Base-by-base conservation (phyloP, 345 rosid genomes). In the Camelina hispida region DNA sequence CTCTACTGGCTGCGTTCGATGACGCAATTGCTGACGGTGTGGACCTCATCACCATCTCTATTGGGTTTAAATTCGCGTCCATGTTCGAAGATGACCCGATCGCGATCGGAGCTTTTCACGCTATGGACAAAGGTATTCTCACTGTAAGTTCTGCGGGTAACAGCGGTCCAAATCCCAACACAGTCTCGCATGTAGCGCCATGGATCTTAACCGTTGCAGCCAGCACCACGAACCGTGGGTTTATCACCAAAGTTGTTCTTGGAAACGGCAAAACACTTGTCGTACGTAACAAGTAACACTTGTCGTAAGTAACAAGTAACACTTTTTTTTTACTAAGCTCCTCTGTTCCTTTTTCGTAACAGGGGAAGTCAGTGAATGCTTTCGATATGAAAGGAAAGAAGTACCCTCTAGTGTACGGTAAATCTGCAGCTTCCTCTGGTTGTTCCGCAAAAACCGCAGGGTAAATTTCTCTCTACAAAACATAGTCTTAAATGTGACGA, bases 51-150 rank as follows among this genome's bases (percentile, higher is more conserved):
- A 37, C 86, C 20, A 28, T 83, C 25, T 86, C 87, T n/a, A 47
- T 47, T 16, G 52, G 52, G 20, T 16, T n/a, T 16, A 7, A 1
- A 16, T 16, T 7, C 52, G 12, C 78, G 4, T 0, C 0, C 1
- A 25, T 3, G 0, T 73, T 74, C 3, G 48, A 32, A 1, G 0
- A 4, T 0, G 88, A 86, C 43, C 1, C 73, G 0, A 55, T 86
- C 1, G 84, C 87, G 3, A 84, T 86, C 1, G 85, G 89, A 0
- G 46, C 84, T 16, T 87, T 84, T 58, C 89, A 85, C 66, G 88
- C 89, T 17, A 74, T 73, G 75, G 43, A 20, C 16, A 84, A 79
- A 37, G 92, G 87, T 10, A 77, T 87, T 17, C 75, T 88, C n/a
- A 81, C 84, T 25, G 28, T 66, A 9, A 25, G 60, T 14, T 20